Evolutionary conservation across 257 asterid species (phyloP).

Genomic region (Thymus quinquecostatus): DNA sequence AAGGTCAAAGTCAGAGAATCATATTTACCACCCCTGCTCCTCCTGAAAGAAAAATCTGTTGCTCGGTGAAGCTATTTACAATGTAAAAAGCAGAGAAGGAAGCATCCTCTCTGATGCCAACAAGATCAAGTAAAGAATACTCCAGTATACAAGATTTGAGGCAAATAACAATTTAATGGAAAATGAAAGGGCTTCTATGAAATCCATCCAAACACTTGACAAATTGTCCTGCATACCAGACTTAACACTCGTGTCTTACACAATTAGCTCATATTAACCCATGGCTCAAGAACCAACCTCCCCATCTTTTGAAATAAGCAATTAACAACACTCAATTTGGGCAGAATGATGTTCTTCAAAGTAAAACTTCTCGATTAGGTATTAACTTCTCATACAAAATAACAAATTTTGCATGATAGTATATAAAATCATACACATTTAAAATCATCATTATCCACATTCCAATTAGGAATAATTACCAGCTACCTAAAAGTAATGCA

Average conservation of each 20-base stretch:
- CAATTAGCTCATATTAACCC: slow-evolving; percentile 12
- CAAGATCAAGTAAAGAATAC: no score
- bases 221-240: not conserved
- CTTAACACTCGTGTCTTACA: slow-evolving; percentile 14
- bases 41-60: no score
- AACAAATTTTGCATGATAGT: slow-evolving; percentile 4
- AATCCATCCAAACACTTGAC: no score
- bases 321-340: not conserved
- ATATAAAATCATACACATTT: not conserved
- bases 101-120: no score
- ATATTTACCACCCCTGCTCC: not conserved
- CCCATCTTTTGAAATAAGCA: slow-evolving; percentile 12
- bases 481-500: slow-evolving; percentile 11
- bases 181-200: no score
- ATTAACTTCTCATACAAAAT: slow-evolving; percentile 13
- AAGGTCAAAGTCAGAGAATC: slow-evolving; percentile 12
- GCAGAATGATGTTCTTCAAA: not conserved
- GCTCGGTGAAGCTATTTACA: no score
- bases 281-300: not conserved
- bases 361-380: not conserved
- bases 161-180: no score
- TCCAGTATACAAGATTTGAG: no score
- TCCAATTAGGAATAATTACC: slow-evolving; percentile 2
- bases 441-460: not conserved
- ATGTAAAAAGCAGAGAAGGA: no score